Evolutionary conservation across 1,284 basidiomycete genomes (phyloP), one percentile per base, ranked within the genome.

Genomic region (Kwoniella shivajii): DNA sequence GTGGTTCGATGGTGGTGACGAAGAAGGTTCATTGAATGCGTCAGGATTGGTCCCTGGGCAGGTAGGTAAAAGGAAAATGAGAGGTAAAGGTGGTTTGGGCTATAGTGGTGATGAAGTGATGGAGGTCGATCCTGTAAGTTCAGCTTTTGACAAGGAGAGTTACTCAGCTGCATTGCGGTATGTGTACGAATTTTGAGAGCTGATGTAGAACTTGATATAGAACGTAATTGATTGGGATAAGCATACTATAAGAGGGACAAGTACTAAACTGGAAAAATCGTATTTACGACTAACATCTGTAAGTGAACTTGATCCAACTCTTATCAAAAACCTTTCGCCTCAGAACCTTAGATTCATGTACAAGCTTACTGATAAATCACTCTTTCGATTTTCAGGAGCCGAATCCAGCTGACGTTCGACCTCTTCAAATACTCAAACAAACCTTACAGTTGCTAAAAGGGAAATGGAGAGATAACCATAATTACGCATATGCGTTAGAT

Each of bases 221-320:
- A 94, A 95, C 69, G 92, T 96, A 10, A 88, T 94, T 56, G 89
- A 96, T 75, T 99, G 96, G 96, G 95, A 99, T 80, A 86, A 86
- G 53, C 84, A 88, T 77, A 97, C 94, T 4, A 97, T 99, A 68
- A 90, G 96, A 47, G 96, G 96, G 51, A 93, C 89, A 26, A 90
- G 84, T 49, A 84, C 84, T 64, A 89, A 90, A 67, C 81, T 96
- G 26, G 97, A 98, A 81, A 99, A 99, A 80, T 89, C 92, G 58
- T 99, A 98, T 77, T 81, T 99, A 26, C 87, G 96, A 34, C 80
- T 99, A 57, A 99, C 96, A 46, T 90, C 91, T 61, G 92, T 92
- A 70, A 69, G 87, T 78, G 10, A 38, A 11, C 24, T 20, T 42
- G 30, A n/a, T n/a, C n/a, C n/a, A n/a, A n/a, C n/a, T n/a, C n/a